Evolutionary conservation across 495 filamentous ascomycete genomes (phyloP), one percentile per base, ranked within the genome.

Genomic region (Chaetomium tenue): DNA sequence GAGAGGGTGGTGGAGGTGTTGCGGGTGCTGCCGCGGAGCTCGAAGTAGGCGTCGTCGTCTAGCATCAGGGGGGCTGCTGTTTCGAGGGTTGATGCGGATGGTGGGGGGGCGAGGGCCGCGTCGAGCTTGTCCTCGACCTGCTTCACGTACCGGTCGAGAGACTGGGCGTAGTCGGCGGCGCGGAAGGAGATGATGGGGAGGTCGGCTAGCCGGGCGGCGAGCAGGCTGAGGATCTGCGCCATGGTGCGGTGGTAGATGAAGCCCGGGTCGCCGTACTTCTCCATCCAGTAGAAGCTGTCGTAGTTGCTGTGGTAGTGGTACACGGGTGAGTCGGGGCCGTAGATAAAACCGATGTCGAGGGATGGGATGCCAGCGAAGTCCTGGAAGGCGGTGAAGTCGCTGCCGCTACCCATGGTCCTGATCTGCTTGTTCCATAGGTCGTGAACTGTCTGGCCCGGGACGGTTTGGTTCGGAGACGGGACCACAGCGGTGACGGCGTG

Each of bases 271-370:
- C 89, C 90, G 72, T 84, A 91, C 37, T 83, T 84, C 22, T 83
- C 75, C 89, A 97, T 93, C 91, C 92, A 97, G 68, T 93, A 83
- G 70, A 86, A 93, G 64, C 86, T 91, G 75, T 98, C 95, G 77
- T 96, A 96, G 80, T 95, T 98, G 74, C 88, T 92, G 76, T 95
- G 89, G 68, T 92, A 92, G 18, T 94, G 93, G 75, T 86, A 96
- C 20, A 86, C 77, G 9, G 78, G 66, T 42, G 70, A 70, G 7
- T 58, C 69, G 23, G 80, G 70, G 44, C 81, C 76, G 18, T 84
- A 83, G 46, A 76, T 72, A 74, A 98, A 98, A 42, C 88, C 85
- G 65, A 98, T 85, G 70, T 97, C 92, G 65, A 98, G 79, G 51
- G 87, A 92, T 7, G 92, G 92, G 44, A 90, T 86, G 50, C 94